Conservation (phyloP, 768 basidiomycete species). For the Tricholoma saponaceum region DNA sequence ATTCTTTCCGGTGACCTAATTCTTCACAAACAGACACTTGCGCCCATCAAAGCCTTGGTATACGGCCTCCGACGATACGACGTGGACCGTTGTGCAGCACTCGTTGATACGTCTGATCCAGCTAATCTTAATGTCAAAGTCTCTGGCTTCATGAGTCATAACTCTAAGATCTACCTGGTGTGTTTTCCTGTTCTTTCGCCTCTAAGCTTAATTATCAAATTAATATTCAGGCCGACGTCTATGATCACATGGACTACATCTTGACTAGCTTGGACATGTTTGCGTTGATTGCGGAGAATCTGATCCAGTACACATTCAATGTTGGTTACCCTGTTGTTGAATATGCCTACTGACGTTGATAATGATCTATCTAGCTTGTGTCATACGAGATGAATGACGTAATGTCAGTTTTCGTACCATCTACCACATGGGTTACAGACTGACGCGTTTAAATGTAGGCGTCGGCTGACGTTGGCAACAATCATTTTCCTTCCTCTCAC, state of each 20-base stretch:
- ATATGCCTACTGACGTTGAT: not conserved
- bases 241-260: constrained; percentile 75
- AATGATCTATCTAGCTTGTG: constrained; percentile 43
- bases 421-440: not conserved
- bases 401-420: constrained; percentile 38
- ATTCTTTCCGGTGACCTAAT: constrained; percentile 74
- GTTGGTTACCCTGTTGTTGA: constrained; percentile 33
- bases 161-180: constrained; percentile 65
- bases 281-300: constrained; percentile 61
- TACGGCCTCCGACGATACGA: constrained; percentile 70
- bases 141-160: constrained; percentile 63
- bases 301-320: constrained; percentile 77
- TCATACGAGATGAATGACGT: constrained; percentile 75
- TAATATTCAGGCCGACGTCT: constrained; percentile 57
- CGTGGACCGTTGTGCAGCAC: constrained; percentile 58
- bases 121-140: constrained; percentile 33
- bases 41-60: constrained; percentile 65
- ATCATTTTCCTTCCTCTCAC: constrained; percentile 71
- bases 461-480: constrained; percentile 60
- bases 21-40: constrained; percentile 68
- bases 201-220: no score
- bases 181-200: constrained; percentile 10
- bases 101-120: constrained; percentile 42
- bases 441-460: constrained; percentile 33
- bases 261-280: constrained; percentile 72